Base-by-base conservation (phyloP, 805 yeast species). In the Candida ipomoeae region DNA sequence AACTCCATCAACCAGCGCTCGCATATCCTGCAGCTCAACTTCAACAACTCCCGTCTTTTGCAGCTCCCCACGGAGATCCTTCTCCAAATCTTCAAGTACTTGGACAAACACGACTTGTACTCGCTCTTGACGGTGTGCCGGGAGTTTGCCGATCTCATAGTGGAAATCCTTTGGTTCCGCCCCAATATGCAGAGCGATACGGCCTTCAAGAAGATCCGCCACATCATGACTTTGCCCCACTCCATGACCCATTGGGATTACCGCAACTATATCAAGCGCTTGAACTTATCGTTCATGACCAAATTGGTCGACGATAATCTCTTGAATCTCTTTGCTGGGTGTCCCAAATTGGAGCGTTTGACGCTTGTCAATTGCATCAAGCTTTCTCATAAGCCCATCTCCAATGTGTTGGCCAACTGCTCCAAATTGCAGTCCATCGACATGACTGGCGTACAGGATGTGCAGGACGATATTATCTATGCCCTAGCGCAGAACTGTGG, bases 111-210 rank as follows among this genome's bases (percentile, higher is more conserved):
- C 55, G 90, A 85, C 58, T 69, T 84, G 52, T 82, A 81, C 26
- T 73, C 81, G 13, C 67, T 85, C 20, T 70, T 89, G 54, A 75
- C 89, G 1, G 91, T 89, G 6, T 90, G 96, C 67, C 83, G 81
- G 59, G 79, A 83, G 53, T 90, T 96, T 86, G 87, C 90, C 10
- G 80, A 82, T 56, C 73, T 87, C 39, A 82, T 87, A 13, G 82
- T 89, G 10, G 96, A 88, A 60, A 75, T 85, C 39, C 71, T 91
- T 31, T 91, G 97, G 95, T 87, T 88, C 63, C 79, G 98, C 52
- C 97, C 97, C 3, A 80, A 80, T 40, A 75, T 88, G 66, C 80
- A 78, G 54, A 73, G 75, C 52, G 75, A 73, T 42, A 52, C 63
- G 2, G 73, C 83, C 2, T 78, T 82, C 55, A 67, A 67, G 40